Evolutionary conservation across 768 basidiomycete species (phyloP).

Genomic region (Trametes cinnabarina): DNA sequence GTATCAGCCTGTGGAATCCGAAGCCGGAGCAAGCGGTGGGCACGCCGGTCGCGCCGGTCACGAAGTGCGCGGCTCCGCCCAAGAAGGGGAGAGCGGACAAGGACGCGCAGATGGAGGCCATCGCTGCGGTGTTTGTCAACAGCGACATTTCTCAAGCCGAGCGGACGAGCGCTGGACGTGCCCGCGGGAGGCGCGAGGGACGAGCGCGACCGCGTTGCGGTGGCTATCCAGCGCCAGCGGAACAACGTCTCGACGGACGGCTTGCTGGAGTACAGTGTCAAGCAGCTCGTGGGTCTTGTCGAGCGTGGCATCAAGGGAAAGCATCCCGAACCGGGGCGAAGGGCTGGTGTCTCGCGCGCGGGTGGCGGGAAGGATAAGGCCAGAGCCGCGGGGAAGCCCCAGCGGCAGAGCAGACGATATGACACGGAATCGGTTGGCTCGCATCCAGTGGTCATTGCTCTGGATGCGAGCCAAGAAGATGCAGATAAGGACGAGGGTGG

Average conservation of each 20-base stretch:
- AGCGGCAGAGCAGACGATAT: background rate
- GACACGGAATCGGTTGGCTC: background rate
- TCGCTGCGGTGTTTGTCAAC: constrained; percentile 23
- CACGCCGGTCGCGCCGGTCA: constrained; percentile 23
- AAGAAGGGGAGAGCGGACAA: background rate
- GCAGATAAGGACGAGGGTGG: no score
- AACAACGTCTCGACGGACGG: constrained; percentile 41
- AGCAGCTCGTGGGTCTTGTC: constrained; percentile 34
- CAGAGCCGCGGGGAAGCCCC: no score
- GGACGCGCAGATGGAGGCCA: constrained; percentile 9
- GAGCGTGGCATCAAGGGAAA: constrained; percentile 30
- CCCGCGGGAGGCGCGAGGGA: background rate
- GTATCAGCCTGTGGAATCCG: no score
- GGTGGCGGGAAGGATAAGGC: background rate
- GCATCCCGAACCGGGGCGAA: constrained; percentile 18
- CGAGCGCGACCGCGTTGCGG: constrained; percentile 28
- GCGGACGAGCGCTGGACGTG: background rate
- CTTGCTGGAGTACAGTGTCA: constrained; percentile 43
- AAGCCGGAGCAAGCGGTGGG: constrained; percentile 26
- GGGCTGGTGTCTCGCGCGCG: background rate
- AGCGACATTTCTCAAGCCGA: background rate
- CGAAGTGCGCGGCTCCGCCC: constrained; percentile 15
- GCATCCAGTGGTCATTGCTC: no score
- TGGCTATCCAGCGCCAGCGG: constrained; percentile 36
- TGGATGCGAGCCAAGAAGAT: no score